phyloP scores from a whole-genome alignment of 2,329 filamentous ascomycete genomes.

The Fusarium nematophilum region DNA sequence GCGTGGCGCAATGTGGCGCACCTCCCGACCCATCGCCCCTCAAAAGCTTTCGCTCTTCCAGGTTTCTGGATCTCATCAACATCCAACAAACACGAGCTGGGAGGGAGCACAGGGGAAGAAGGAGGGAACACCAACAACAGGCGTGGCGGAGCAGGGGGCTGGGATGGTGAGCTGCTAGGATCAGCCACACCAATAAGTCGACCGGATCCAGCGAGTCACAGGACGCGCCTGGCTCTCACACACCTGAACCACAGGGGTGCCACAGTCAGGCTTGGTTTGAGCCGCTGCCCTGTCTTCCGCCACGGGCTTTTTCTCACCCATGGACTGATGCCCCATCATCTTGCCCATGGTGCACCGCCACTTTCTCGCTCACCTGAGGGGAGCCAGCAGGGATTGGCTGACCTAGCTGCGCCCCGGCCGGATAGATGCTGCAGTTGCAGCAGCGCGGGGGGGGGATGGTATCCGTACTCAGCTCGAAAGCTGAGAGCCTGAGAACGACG shows the following conservation, averaged over 20 bases:
- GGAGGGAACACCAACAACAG: slow-evolving; percentile 20
- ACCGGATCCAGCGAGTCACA: slow-evolving; percentile 19
- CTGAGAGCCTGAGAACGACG: slow-evolving; percentile 18
- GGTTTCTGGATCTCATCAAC: slow-evolving; percentile 22
- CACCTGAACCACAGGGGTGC: slow-evolving; percentile 29
- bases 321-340: neutral
- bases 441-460: slow-evolving; percentile 5
- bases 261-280: slow-evolving; percentile 15
- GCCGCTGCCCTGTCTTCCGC: neutral
- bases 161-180: slow-evolving; percentile 27
- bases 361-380: slow-evolving; percentile 38
- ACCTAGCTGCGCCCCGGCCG: slow-evolving; percentile 23
- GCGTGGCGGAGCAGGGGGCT: slow-evolving; percentile 34
- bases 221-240: slow-evolving; percentile 23
- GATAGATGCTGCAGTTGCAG: neutral
- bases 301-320: too few species aligned
- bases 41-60: slow-evolving; percentile 15
- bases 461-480: slow-evolving; percentile 30
- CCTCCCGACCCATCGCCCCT: slow-evolving; percentile 14
- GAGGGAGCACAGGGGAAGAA: slow-evolving; percentile 14
- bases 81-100: slow-evolving; percentile 31
- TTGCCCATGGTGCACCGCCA: slow-evolving; percentile 32
- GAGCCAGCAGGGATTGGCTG: slow-evolving; percentile 33
- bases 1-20: slow-evolving; percentile 40
- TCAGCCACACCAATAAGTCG: slow-evolving; percentile 36